phyloP scores from a whole-genome alignment of 2,329 filamentous ascomycete species.

The Neoascochyta sp. region DNA sequence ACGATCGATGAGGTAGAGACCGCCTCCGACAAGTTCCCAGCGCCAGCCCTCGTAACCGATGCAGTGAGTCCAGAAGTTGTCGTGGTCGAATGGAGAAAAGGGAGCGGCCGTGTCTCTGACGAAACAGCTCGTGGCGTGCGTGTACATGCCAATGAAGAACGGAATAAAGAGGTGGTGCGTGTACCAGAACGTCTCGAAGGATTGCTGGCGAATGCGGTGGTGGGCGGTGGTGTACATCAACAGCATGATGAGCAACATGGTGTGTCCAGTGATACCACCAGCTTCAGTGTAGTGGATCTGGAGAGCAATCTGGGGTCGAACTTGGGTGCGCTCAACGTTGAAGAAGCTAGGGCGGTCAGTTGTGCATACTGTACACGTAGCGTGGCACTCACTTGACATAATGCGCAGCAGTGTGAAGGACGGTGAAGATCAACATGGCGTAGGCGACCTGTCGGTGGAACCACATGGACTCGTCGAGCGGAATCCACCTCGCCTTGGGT shows the following conservation, averaged over 20 bases:
- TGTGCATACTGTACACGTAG: not conserved
- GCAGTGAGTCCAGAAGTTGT: slow-evolving; percentile 84
- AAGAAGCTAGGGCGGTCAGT: slow-evolving; percentile 65
- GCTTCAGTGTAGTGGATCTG: slow-evolving; percentile 89
- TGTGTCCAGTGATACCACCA: slow-evolving; percentile 89
- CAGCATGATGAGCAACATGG: slow-evolving; percentile 99
- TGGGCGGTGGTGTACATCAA: slow-evolving; percentile 97
- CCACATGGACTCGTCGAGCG: slow-evolving; percentile 95
- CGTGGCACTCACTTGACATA: slow-evolving; percentile 76
- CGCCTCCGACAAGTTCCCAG: slow-evolving; percentile 88
- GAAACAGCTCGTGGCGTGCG: slow-evolving; percentile 93
- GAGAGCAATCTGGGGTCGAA: slow-evolving; percentile 74
- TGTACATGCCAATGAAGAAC: slow-evolving; percentile 90
- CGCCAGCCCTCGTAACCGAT: slow-evolving; percentile 95
- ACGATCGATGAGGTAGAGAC: slow-evolving; percentile 80
- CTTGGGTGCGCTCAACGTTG: slow-evolving; percentile 83
- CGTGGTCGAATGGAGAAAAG: slow-evolving; percentile 79
- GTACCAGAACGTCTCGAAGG: slow-evolving; percentile 99
- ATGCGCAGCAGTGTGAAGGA: slow-evolving; percentile 72
- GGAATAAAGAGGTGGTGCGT: slow-evolving; percentile 98
- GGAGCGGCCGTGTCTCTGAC: slow-evolving; percentile 73
- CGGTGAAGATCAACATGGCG: slow-evolving; percentile 75
- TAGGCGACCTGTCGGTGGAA: slow-evolving; percentile 96
- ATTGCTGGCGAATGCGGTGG: slow-evolving; percentile 89
- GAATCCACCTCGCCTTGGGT: slow-evolving; percentile 82